phyloP scores from a whole-genome alignment of 129 eudicot species.

The Scalesia atractyloides region DNA sequence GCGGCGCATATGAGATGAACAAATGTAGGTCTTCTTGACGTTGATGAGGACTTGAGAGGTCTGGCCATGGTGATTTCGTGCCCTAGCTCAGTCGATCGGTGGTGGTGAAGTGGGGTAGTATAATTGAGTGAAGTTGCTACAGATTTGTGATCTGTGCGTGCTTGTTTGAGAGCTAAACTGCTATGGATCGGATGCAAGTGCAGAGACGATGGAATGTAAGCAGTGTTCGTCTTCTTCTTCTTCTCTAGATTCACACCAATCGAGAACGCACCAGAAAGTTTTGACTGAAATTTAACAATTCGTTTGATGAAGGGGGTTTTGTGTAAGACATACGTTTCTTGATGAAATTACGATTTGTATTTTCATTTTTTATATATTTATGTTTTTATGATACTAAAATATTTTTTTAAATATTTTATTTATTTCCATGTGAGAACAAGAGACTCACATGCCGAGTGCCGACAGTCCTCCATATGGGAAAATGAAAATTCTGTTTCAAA shows the following conservation, averaged over 20 bases:
- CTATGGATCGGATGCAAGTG: conserved; percentile 21
- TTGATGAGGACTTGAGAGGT: conserved; percentile 23
- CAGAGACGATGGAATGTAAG: conserved; percentile 18
- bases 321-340: neutral
- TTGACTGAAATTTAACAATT: neutral
- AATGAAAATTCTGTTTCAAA: neutral
- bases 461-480: neutral
- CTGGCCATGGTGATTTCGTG: conserved; percentile 39
- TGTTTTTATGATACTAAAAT: neutral
- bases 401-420: neutral
- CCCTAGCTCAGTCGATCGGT: conserved; percentile 25
- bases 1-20: conserved; percentile 68
- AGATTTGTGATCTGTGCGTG: conserved; percentile 16
- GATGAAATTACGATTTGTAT: neutral
- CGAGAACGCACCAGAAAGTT: neutral
- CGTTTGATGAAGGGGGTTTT: neutral
- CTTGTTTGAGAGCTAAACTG: neutral
- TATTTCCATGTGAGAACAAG: neutral
- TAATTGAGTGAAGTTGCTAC: conserved; percentile 23
- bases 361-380: neutral
- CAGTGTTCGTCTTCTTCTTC: conserved; percentile 23
- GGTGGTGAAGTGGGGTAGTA: conserved; percentile 18
- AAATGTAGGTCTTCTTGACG: conserved; percentile 45
- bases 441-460: neutral
- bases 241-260: conserved; percentile 19